Conservation (phyloP, 2,329 filamentous ascomycete species). For the Coleophoma cylindrospora region DNA sequence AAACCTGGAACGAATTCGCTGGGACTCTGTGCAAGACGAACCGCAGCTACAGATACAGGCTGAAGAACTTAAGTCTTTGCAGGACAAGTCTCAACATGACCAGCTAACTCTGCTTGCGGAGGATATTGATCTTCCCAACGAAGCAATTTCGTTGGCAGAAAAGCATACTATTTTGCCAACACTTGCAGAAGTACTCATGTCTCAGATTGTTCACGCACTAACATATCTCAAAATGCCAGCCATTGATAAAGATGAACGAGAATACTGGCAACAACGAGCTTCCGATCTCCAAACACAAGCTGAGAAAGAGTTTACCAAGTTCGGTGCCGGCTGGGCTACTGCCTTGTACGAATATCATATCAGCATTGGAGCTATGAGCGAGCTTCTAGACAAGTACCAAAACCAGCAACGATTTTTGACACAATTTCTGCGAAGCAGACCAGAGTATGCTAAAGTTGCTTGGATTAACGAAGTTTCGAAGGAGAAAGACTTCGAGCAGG, state of each 20-base stretch:
- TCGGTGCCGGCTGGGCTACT: conserved; percentile 49
- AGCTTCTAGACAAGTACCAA: conserved; percentile 65
- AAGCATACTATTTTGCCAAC: conserved; percentile 58
- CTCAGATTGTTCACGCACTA: conserved; percentile 13
- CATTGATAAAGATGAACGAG: conserved; percentile 6
- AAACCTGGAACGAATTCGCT: conserved; percentile 53
- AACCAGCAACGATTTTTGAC: conserved; percentile 70
- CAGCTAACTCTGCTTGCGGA: conserved; percentile 38
- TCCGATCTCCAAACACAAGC: conserved; percentile 20
- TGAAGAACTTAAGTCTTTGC: conserved; percentile 36
- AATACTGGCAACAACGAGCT: conserved; percentile 2
- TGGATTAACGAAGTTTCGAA: conserved; percentile 92
- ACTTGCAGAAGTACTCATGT: conserved; percentile 42
- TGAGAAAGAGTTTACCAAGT: conserved; percentile 40
- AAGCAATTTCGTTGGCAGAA: conserved; percentile 57
- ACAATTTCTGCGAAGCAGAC: conserved; percentile 68
- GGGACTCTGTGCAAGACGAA: conserved; percentile 47
- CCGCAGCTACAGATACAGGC: conserved; percentile 42
- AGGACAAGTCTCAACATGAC: conserved; percentile 35
- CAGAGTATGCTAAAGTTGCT: conserved; percentile 69
- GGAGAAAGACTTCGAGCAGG: conserved; percentile 70
- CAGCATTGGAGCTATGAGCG: conserved; percentile 56
- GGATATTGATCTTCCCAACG: conserved; percentile 47
- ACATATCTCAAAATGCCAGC: neutral
- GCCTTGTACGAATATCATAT: conserved; percentile 80